Base-by-base conservation (phyloP, 495 filamentous ascomycete species). In the Cairneyella variabilis region DNA sequence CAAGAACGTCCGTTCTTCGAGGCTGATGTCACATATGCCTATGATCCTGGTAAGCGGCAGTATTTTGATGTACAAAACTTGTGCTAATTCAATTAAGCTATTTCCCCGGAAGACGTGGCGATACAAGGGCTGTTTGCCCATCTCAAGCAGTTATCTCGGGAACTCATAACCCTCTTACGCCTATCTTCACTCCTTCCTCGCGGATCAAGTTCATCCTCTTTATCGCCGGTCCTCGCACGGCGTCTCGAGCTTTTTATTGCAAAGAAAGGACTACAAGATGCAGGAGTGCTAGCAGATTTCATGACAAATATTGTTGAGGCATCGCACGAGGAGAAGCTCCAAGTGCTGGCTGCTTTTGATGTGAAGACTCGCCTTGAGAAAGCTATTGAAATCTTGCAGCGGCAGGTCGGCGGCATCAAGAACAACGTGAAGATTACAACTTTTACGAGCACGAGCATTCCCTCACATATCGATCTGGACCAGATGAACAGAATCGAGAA, bases 251-350 rank as follows among this genome's bases (percentile, higher is more conserved):
- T 91, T 6, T 91, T 89, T 62, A 95, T 98, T 44, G 76, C 78
- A 1, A 83, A 79, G 65, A 91, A 91, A 55, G 84, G 86, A 46
- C 62, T 88, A 28, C 67, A 75, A 28, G 88, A 96, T 51, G 91
- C 93, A 3, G 93, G 92, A 6, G 74, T 79, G 7, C 73, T 99
- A n/a, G 93, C 93, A 7, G 95, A 99, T 64, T 96, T 97, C 59
- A 95, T 97, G 89, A 83, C 88, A 7, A 91, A 93, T 67, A 79
- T 97, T 22, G 80, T 95, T 2, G 88, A 95, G 46, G 82, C 83
- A 34, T 84, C 85, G 14, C 81, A 91, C 53, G 88, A 96, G 64
- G 93, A 98, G 59, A 95, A 90, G 72, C 75, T 98, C 26, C 79
- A 88, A 48, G 80, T 97, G 16, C 74, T 98, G 12, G 76, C 89